Evolutionary conservation across 108 stramenopile genomes (phyloP).

Genomic region (Cyclotella atomus): DNA sequence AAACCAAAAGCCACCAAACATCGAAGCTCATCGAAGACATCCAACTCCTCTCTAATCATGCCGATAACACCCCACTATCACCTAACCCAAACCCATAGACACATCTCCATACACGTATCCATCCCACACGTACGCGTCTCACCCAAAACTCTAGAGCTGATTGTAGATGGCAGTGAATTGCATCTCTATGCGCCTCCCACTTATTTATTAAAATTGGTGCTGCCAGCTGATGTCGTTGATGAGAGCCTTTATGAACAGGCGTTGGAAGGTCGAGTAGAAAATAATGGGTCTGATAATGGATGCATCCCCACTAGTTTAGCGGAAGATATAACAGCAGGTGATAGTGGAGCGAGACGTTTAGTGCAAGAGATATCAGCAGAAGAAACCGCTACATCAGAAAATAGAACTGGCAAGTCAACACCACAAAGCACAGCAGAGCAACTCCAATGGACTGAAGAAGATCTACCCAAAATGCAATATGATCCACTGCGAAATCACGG

Average conservation of each 20-base stretch:
- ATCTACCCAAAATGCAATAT: slow-evolving; percentile 50
- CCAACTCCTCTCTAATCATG: slow-evolving; percentile 52
- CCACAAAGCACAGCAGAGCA: background rate
- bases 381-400: background rate
- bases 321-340: background rate
- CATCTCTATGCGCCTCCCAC: slow-evolving; percentile 72
- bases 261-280: background rate
- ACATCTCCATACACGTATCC: slow-evolving; percentile 59
- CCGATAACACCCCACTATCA: slow-evolving; percentile 80
- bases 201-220: slow-evolving; percentile 68
- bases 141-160: slow-evolving; percentile 56
- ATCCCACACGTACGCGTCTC: slow-evolving; percentile 84
- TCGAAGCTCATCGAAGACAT: no score
- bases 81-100: slow-evolving; percentile 59
- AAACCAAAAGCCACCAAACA: no score
- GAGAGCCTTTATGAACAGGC: slow-evolving; percentile 33
- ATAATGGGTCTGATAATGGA: no score
- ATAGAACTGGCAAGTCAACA: background rate
- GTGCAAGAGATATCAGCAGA: background rate
- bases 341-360: background rate
- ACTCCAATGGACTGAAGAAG: slow-evolving; percentile 45
- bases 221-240: slow-evolving; percentile 54
- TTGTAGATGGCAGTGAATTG: slow-evolving; percentile 62
- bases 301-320: background rate
- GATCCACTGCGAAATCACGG: slow-evolving; percentile 50